Base-by-base conservation (phyloP, 352 stramenopile species). In the Globisporangium canariense region DNA sequence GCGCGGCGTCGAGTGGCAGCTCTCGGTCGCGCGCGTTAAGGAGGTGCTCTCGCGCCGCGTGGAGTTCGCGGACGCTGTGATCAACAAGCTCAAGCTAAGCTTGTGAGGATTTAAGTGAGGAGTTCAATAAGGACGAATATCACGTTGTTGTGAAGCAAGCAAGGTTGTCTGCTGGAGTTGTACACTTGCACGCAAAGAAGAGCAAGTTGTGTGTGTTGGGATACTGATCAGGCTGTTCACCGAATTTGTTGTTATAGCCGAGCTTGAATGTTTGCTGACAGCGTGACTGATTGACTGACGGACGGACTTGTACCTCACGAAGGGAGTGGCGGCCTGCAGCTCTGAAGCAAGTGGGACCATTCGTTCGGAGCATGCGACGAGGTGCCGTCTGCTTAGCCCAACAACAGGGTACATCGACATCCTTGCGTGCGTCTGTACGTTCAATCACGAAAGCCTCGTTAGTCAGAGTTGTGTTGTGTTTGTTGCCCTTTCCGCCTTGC, bases 1-100 rank as follows among this genome's bases (percentile, higher is more conserved):
- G 10, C 83, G 85, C 43, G 88, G 86, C n/a, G 65, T 86, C 34
- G 76, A 75, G 49, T 96, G 88, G 88, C 72, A 76, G 56, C 68
- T 96, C 13, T 77, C 84, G 57, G 71, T 78, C 22, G 78, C 80
- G 51, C 79, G 84, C 38, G 78, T 90, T 13, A 91, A 93, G 60
- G 86, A 93, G 49, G 65, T 90, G 16, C 77, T 96, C 32, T 79
- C 86, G 16, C 75, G 81, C 30, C 85, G 88, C 50, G 81, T 94
- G 40, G 88, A 96, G 62, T 96, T 96, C 58, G 69, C 69, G 18
- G 83, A 89, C 60, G 66, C 73, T 1, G 67, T 71, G 25, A 85
- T 94, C 60, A 89, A 91, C 64, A 76, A 86, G 57, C 64, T 94
- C 38, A 68, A 73, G 3, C 66, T 93, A 60, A 70, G 50, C 11